phyloP scores from a whole-genome alignment of 495 filamentous ascomycete genomes.

The Achaetomiella virescens region DNA sequence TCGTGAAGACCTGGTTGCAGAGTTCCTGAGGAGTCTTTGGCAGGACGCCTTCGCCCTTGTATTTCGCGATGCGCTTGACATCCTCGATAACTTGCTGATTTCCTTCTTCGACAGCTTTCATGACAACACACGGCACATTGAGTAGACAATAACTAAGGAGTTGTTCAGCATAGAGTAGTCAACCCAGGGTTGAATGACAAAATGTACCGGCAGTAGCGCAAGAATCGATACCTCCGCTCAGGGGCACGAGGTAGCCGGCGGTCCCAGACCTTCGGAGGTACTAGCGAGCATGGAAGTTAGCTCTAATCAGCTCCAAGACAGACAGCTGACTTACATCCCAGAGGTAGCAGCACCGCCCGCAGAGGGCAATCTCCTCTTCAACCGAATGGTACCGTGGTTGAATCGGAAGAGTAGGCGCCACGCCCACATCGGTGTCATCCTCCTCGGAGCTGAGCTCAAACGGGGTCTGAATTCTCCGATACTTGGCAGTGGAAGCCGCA shows the following conservation, averaged over 20 bases:
- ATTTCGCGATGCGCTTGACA: conserved; percentile 54
- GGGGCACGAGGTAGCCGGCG: conserved; percentile 54
- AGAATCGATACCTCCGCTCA: conserved; percentile 67
- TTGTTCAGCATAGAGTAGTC: background rate
- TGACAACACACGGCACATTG: conserved; percentile 73
- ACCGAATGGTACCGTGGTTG: conserved; percentile 51
- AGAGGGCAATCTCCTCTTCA: conserved; percentile 71
- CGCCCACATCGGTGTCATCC: conserved; percentile 26
- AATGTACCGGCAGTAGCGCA: conserved; percentile 43
- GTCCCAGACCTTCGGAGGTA: conserved; percentile 63
- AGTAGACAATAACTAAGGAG: conserved; percentile 58
- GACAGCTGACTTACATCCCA: conserved; percentile 52
- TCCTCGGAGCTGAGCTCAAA: conserved; percentile 37
- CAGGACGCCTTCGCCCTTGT: conserved; percentile 44
- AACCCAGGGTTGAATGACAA: background rate
- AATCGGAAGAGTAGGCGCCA: conserved; percentile 27
- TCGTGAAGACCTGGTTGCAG: conserved; percentile 60
- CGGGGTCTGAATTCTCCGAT: conserved; percentile 34
- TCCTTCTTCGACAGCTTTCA: conserved; percentile 55
- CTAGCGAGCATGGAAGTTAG: conserved; percentile 1
- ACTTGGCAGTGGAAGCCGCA: conserved; percentile 31
- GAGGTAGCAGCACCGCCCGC: conserved; percentile 66
- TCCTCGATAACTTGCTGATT: conserved; percentile 63
- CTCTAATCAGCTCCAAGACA: background rate
- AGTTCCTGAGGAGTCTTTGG: conserved; percentile 58